Conservation (phyloP, 768 basidiomycete genomes). For the Suillus plorans region DNA sequence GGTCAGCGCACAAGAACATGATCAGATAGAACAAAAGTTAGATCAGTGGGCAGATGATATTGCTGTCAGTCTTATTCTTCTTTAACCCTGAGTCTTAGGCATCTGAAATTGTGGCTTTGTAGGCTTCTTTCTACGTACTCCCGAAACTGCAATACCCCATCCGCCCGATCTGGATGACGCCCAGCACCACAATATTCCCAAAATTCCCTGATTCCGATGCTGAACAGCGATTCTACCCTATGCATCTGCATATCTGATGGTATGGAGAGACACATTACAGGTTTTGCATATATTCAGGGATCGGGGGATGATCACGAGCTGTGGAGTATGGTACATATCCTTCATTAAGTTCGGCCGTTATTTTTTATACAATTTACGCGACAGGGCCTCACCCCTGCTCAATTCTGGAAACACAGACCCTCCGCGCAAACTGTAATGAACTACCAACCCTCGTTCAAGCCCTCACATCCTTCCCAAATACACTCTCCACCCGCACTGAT, state of each 20-base stretch:
- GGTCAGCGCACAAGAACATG: conserved; percentile 75
- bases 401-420: conserved; percentile 66
- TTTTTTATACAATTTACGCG: neutral
- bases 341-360: neutral
- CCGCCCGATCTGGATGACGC: conserved; percentile 87
- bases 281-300: conserved; percentile 88
- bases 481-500: neutral
- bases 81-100: neutral
- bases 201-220: conserved; percentile 19
- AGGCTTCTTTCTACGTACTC: conserved; percentile 74
- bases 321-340: conserved; percentile 67
- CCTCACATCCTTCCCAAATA: conserved; percentile 11
- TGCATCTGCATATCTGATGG: conserved; percentile 87
- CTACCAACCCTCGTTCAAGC: conserved; percentile 39
- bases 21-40: conserved; percentile 67
- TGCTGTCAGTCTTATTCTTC: conserved; percentile 46
- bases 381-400: conserved; percentile 71
- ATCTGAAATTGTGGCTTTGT: neutral
- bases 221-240: conserved; percentile 50
- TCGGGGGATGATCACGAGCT: conserved; percentile 94
- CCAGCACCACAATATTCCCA: conserved; percentile 57
- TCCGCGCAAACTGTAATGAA: conserved; percentile 45
- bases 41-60: conserved; percentile 70
- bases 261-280: conserved; percentile 59
- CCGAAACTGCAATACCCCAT: conserved; percentile 64